Percentiles rank a stretch among this genome's conserved stretches.
Conservation (phyloP, 192 early-diverging fungal genomes). For the Coemansia sp. region DNA sequence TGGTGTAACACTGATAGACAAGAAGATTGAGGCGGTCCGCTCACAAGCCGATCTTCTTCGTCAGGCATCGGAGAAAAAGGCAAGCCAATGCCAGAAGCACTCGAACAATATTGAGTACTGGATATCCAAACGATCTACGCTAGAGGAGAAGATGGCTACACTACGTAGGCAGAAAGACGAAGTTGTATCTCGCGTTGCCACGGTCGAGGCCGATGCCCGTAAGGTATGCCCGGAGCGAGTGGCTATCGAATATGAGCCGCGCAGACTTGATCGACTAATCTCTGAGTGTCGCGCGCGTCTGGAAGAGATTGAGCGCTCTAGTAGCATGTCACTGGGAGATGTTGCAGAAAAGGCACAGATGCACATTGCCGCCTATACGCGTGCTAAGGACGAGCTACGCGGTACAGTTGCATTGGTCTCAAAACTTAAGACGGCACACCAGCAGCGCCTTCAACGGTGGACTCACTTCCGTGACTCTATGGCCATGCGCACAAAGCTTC, state of each 20-base stretch:
- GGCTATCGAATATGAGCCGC: conserved; percentile 35
- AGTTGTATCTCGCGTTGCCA: conserved; percentile 33
- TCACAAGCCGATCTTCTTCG: conserved; percentile 27
- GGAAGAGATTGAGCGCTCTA: conserved; percentile 60
- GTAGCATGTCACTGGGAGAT: conserved; percentile 61
- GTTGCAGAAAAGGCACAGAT: conserved; percentile 57
- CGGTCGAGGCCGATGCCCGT: conserved; percentile 56
- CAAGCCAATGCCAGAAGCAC: conserved; percentile 27
- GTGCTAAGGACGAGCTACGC: conserved; percentile 57
- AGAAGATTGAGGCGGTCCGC: conserved; percentile 27
- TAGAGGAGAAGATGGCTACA: conserved; percentile 27
- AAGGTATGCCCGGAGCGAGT: conserved; percentile 66
- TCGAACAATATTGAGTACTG: conserved; percentile 57
- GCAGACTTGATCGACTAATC: conserved; percentile 64
- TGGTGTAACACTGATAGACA: conserved; percentile 35
- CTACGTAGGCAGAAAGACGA: conserved; percentile 27
- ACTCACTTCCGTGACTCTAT: conserved; percentile 72
- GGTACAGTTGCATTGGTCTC: conserved; percentile 53
- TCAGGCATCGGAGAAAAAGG: conserved; percentile 35
- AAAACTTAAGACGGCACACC: conserved; percentile 58
- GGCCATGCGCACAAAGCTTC: conserved; percentile 64
- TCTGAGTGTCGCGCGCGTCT: conserved; percentile 53
- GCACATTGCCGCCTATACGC: conserved; percentile 54
- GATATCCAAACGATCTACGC: conserved; percentile 48
- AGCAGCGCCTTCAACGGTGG: conserved; percentile 64